Base-by-base conservation (phyloP, 345 rosid species). In the Citrus trifoliata region DNA sequence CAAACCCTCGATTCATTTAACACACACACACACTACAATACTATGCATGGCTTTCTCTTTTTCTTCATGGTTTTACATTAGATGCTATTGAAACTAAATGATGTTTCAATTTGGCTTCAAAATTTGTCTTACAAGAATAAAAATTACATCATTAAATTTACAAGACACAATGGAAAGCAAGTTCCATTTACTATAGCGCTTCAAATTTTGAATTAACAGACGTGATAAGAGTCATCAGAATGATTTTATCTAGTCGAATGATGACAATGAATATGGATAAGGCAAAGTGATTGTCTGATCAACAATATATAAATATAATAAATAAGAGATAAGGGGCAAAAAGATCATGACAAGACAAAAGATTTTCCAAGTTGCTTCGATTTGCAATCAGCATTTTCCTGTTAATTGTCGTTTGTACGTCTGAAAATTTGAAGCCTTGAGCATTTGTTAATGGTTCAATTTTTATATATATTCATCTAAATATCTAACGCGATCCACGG, bases 321-420 rank as follows among this genome's bases (percentile, higher is more conserved):
- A 56, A 72, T n/a, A 14, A n/a, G 76, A 72, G 76, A 72, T 72
- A 60, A 73, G 76, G 67, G 16, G 67, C 38, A 74, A 16, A 38
- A 8, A 73, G n/a, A 53, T 38, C 33, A 5, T 28, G 78, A 75
- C 70, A 75, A 62, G 78, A 74, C 69, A 32, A 58, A 25, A 42
- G 60, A 63, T 25, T 75, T 63, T 63, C 60, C 70, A 46, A 75
- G 22, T 75, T 75, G 78, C 12, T 46, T 30, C 70, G 22, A 46
- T 75, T 42, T 62, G 69, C 63, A 61, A 69, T 38, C 28, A 28
- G 28, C 38, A 8, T 42, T 58, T 58, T 19, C 70, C 58, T 38
- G 13, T 6, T 37, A 24, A 35, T 30, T 28, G 32, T 51, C 61
- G 30, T 37, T 10, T 46, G 56, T 46, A 46, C 2, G 58, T 24